Evolutionary conservation across 768 basidiomycete species (phyloP).

Genomic region (Brasilioporus rufonigricans): DNA sequence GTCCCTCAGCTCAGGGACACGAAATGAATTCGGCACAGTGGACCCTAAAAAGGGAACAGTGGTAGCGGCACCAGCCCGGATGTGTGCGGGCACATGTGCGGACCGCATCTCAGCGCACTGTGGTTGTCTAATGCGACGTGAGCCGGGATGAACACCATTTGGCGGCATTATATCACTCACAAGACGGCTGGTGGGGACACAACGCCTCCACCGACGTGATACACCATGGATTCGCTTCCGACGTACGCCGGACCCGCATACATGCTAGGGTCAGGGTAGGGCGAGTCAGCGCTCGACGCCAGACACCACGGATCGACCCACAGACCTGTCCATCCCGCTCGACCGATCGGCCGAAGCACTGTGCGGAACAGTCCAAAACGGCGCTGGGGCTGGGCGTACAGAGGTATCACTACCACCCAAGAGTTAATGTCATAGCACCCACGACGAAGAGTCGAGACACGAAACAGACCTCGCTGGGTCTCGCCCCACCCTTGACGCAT

Average conservation of each 20-base stretch:
- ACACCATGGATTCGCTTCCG: neutral
- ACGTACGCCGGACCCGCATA: neutral
- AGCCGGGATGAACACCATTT: neutral
- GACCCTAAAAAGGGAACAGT: neutral
- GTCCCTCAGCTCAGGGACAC: neutral
- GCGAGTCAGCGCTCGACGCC: neutral
- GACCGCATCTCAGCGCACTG: neutral
- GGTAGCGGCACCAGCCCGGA: neutral
- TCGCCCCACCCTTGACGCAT: neutral
- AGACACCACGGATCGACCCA: neutral
- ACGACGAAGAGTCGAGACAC: neutral
- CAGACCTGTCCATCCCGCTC: slow-evolving; percentile 6
- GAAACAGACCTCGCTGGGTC: slow-evolving; percentile 6
- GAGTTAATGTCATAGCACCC: neutral
- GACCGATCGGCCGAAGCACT: neutral
- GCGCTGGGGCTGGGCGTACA: neutral
- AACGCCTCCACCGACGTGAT: neutral
- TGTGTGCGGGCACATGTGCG: neutral
- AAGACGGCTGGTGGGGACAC: neutral
- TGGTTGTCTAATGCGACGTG: slow-evolving; percentile 1
- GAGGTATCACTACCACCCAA: slow-evolving; percentile 3
- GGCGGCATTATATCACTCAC: neutral
- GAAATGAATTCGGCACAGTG: neutral
- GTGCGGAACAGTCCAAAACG: neutral
- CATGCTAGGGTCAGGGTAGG: neutral